phyloP scores from a whole-genome alignment of 495 filamentous ascomycete species.

The Stereocaulon alpinum region DNA sequence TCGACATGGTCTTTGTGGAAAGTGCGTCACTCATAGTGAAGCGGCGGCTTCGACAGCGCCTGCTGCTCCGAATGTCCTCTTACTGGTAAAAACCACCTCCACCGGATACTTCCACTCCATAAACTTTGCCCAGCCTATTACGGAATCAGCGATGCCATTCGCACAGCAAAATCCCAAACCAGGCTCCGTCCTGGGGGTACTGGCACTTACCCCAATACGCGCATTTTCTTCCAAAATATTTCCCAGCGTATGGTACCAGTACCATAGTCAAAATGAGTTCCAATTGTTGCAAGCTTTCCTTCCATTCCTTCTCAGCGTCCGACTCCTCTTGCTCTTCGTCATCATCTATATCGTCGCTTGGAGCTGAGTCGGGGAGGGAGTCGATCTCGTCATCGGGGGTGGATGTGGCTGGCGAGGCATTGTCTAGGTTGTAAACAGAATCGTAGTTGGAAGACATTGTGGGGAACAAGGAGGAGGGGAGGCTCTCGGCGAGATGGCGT shows the following conservation, averaged over 20 bases:
- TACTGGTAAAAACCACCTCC: slow-evolving; percentile 48
- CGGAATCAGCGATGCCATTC: not conserved
- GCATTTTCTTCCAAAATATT: slow-evolving; percentile 84
- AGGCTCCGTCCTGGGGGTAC: not conserved
- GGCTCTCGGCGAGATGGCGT: too few species aligned
- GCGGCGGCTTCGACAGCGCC: slow-evolving; percentile 65
- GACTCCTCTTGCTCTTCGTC: slow-evolving; percentile 44
- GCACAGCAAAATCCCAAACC: not conserved
- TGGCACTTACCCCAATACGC: slow-evolving; percentile 79
- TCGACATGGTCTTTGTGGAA: not conserved
- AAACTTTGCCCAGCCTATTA: slow-evolving; percentile 56
- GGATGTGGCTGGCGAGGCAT: slow-evolving; percentile 36
- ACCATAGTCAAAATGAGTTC: slow-evolving; percentile 91
- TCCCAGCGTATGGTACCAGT: slow-evolving; percentile 81
- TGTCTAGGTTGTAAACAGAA: slow-evolving; percentile 28
- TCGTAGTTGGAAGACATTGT: slow-evolving; percentile 18
- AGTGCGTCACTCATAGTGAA: slow-evolving; percentile 38
- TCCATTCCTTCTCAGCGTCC: slow-evolving; percentile 90
- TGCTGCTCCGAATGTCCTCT: slow-evolving; percentile 49
- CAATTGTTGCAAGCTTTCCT: slow-evolving; percentile 81
- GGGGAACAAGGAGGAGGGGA: not conserved
- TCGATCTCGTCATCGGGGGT: slow-evolving; percentile 36
- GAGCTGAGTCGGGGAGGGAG: slow-evolving; percentile 39
- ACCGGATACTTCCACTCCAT: slow-evolving; percentile 74
- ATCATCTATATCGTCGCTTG: slow-evolving; percentile 43